Evolutionary conservation across 1,284 basidiomycete genomes (phyloP).

Genomic region (Naganishia sp.): DNA sequence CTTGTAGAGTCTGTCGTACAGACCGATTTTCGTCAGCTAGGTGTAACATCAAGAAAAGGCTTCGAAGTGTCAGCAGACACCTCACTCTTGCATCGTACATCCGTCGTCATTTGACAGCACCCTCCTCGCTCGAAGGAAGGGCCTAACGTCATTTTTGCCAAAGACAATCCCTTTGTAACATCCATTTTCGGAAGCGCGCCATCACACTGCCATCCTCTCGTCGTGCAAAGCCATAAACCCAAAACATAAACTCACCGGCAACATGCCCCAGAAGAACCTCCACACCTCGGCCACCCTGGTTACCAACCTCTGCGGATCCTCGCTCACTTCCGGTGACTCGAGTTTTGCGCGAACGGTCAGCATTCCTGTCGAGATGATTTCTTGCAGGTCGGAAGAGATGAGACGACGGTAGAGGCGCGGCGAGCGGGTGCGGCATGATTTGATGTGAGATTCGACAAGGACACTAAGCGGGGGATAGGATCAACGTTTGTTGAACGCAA

Average conservation of each 20-base stretch:
- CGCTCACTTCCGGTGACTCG: constrained; percentile 50
- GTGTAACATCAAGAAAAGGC: not conserved
- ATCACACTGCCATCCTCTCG: no score
- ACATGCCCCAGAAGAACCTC: constrained; percentile 91
- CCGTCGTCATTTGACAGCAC: no score
- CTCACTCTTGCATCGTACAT: no score
- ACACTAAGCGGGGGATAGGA: constrained; percentile 38
- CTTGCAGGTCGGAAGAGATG: constrained; percentile 76
- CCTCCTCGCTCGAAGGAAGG: no score
- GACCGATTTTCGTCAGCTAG: not conserved
- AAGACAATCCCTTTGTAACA: no score
- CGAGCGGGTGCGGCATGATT: constrained; percentile 51
- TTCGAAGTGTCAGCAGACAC: no score
- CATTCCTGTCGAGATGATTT: constrained; percentile 84
- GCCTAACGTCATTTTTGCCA: no score
- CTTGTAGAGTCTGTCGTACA: constrained; percentile 50
- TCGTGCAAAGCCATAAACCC: not conserved
- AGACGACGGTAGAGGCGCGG: constrained; percentile 35
- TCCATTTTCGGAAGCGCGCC: no score
- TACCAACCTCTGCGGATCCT: constrained; percentile 63
- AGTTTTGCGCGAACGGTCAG: constrained; percentile 86
- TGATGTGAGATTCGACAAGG: constrained; percentile 74
- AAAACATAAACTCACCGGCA: constrained; percentile 59
- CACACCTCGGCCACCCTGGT: constrained; percentile 80
- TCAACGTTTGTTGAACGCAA: no score